Evolutionary conservation across 2,329 filamentous ascomycete species (phyloP), one percentile per base, ranked within the genome.

Genomic region (Fusarium xylarioides): DNA sequence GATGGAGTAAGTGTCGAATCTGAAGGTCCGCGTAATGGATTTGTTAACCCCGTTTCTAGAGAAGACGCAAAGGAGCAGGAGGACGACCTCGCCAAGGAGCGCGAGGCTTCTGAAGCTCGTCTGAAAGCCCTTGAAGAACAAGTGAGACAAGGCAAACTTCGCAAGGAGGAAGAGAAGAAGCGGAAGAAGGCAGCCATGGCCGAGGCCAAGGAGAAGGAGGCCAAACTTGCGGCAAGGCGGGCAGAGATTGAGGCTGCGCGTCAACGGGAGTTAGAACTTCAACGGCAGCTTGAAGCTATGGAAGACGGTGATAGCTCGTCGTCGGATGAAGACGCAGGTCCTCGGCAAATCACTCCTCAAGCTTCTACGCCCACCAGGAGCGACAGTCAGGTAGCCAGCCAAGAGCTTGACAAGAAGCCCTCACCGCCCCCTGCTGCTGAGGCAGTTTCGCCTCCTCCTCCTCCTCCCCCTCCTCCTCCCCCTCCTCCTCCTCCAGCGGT

Each of bases 81-180:
- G 81, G 90, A 93, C 34, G 95, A 97, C 68, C 88, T 97, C 62
- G 90, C 89, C 37, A 90, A 88, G 74, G 95, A 98, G 82, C 92
- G 92, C 60, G 90, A 95, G 77, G 94, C 93, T 59, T 91, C 95
- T 44, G 91, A 93, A 76, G 93, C 93, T 71, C 94, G 95, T 56
- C 88, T 98, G 30, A 94, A 91, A 80, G 95, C 94, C 21, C 89
- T 99, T 14, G 95, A 99, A 82, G 95, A 98, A 80, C 95, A 98
- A 82, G 95, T 98, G 58, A 92, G 91, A 71, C 93, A 95, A 80
- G 94, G 95, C 78, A 99, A 98, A 85, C 85, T 98, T 58, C 95
- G 94, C 86, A 98, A 97, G 83, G 93, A 97, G 75, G 96, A 99
- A 81, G 96, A 98, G 84, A 98, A 97, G 86, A 93, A 92, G 71